Evolutionary conservation across 805 yeast genomes (phyloP), one percentile per base, ranked within the genome.

Genomic region (Candida nonsorbophila): DNA sequence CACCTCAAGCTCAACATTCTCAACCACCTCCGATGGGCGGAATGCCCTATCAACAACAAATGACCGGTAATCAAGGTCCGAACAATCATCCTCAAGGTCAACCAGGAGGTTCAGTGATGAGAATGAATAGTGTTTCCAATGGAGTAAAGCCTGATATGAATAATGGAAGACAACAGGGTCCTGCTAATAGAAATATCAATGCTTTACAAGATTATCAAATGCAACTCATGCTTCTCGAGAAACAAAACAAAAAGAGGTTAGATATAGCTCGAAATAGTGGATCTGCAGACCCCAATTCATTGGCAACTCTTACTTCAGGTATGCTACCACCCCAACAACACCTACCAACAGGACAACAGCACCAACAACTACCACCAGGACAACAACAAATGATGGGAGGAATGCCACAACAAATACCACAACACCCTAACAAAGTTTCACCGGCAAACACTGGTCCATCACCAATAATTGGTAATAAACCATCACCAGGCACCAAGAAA

Each of bases 171-270:
- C 10, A 29, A 29, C 16, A 18, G 20, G 11, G 22, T 13, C 34
- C 42, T 9, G 38, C 41, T 16, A 46, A 39, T 24, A 46, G 60
- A 25, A 62, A 62, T 41, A 63, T 58, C 33, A 69, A 68, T 44
- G 88, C 90, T 1, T 58, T 84, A 22, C 84, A 80, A 44, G 94
- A 84, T 48, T 84, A 85, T 52, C 94, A 84, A 51, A 77, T 75
- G 65, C 90, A 84, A 53, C 59, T 84, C 41, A 72, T 82, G 71
- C 50, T 80, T 30, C 58, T 85, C 47, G 94, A 84, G 45, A 74
- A 74, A 39, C 88, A 83, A 49, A 84, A 82, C 53, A 79, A 80
- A 49, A 76, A 74, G 50, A 67, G 84, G 31, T 58, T 82, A 28
- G 78, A 72, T 42, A 70, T 66, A 29, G 75, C 71, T 4, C 52